A percentile compares a stretch with the other conserved stretches of the same genome.
These are phyloP conservation scores for Tripidium arundinaceum DNA, from an alignment of 202 grass and related monocot species.

Conservation along the genomic window DNA sequence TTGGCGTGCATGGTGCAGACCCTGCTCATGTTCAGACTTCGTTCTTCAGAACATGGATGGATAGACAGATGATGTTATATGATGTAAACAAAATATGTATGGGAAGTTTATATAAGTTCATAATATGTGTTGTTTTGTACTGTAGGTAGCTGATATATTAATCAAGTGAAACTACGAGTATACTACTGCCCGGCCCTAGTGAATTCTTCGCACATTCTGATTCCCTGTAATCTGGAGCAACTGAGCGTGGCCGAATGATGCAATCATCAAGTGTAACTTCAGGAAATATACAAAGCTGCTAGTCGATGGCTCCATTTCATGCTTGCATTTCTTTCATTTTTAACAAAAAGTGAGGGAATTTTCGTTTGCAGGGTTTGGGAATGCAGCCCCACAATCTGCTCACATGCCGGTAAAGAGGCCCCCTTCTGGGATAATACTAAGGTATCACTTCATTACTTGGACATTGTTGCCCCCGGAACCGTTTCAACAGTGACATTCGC, in stretches of 20 bases:
- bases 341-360: background rate
- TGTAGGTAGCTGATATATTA: background rate
- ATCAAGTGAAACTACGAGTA: background rate
- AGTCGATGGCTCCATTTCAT: too few relatives aligned
- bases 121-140: background rate
- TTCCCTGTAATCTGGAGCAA: background rate
- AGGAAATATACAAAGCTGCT: background rate
- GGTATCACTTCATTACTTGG: too few relatives aligned
- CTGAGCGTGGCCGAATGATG: background rate
- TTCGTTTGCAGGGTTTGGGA: background rate
- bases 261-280: slow-evolving; percentile 9
- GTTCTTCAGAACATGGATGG: background rate
- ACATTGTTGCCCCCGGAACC: background rate
- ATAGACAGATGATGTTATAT: background rate
- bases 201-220: background rate
- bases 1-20: slow-evolving; percentile 87
- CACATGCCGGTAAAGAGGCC: background rate
- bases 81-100: background rate
- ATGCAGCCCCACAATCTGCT: background rate
- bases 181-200: background rate
- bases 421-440: background rate
- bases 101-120: background rate
- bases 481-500: background rate
- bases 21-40: slow-evolving; percentile 37
- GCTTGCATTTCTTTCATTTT: background rate